phyloP scores from a whole-genome alignment of 805 yeast genomes.

The Kluyveromyces aestuarii region DNA sequence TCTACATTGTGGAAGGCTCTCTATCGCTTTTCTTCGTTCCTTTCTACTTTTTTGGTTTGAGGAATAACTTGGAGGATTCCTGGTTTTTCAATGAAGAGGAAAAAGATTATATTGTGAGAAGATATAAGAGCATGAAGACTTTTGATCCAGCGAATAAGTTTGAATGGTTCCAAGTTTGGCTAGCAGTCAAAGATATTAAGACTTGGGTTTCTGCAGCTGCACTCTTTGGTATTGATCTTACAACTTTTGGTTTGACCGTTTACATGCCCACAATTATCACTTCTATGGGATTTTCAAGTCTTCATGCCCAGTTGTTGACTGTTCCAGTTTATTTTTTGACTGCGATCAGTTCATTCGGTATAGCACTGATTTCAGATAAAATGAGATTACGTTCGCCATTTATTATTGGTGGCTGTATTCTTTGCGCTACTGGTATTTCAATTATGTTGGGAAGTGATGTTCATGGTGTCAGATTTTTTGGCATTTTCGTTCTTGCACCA shows the following conservation, averaged over 20 bases:
- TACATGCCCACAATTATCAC: constrained; percentile 30
- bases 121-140: constrained; percentile 30
- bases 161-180: constrained; percentile 29
- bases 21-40: constrained; percentile 33
- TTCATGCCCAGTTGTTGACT: constrained; percentile 68
- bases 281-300: constrained; percentile 44
- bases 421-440: constrained; percentile 28
- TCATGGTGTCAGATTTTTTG: constrained; percentile 31
- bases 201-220: constrained; percentile 27
- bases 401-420: constrained; percentile 26
- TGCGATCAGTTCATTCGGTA: constrained; percentile 52
- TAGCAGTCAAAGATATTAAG: constrained; percentile 24
- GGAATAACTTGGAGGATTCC: constrained; percentile 31
- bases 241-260: constrained; percentile 37
- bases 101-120: constrained; percentile 26
- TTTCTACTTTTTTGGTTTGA: constrained; percentile 29
- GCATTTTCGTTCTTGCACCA: constrained; percentile 31
- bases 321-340: constrained; percentile 82
- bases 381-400: constrained; percentile 37
- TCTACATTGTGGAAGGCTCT: constrained; percentile 42
- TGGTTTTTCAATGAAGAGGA: constrained; percentile 37
- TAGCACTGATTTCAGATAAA: constrained; percentile 58
- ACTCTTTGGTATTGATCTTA: constrained; percentile 32
- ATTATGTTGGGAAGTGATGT: constrained; percentile 26
- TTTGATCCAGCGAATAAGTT: constrained; percentile 30